Evolutionary conservation across 2,329 filamentous ascomycete genomes (phyloP), one percentile per base, ranked within the genome.

Genomic region (Paraphaeosphaeria minitans): DNA sequence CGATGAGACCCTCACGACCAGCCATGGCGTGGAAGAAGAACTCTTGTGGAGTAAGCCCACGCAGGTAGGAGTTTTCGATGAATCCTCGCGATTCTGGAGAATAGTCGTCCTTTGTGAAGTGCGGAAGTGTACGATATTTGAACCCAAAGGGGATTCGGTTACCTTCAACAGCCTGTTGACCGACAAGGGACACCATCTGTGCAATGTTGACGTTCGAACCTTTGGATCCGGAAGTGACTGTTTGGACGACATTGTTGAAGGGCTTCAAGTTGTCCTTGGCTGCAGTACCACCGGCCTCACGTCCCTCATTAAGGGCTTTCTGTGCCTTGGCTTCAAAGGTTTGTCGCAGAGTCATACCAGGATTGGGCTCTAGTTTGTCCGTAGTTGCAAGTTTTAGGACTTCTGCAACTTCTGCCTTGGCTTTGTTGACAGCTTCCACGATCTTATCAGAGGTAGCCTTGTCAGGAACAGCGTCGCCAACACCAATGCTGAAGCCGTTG

Each of bases 21-120:
- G 95, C 95, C 95, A 99, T 99, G 74, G 95, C 95, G 85, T 99
- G 95, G 85, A 99, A 99, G 83, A 97, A 99, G 81, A 99, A 99
- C 69, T 99, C 95, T 0, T 91, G 89, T 0, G 95, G 95, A 0
- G 96, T 99, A 59, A 99, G 82, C 56, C 95, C 95, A 82, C 95
- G 91, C 13, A 99, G 86, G 71, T 99, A 99, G 0, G 95, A 99
- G 80, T 99, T 99, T 79, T 99, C 95, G 21, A 99, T 95, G 73
- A 99, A 99, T 43, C 95, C 95, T 81, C 95, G 89, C 47, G 95
- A 94, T 76, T 97, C 93, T 12, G 95, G 93, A 21, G 94, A 98
- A 78, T 98, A 99, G 77, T 99, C 96, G 70, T 99, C 96, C 82
- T 99, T 99, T 65, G 95, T 97, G 79, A 99, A 99, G 78, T 99